Percentiles rank a stretch among this genome's conserved stretches.
Evolutionary conservation across 352 stramenopile genomes (phyloP).

Genomic region (Pythium rhizo-oryzae): DNA sequence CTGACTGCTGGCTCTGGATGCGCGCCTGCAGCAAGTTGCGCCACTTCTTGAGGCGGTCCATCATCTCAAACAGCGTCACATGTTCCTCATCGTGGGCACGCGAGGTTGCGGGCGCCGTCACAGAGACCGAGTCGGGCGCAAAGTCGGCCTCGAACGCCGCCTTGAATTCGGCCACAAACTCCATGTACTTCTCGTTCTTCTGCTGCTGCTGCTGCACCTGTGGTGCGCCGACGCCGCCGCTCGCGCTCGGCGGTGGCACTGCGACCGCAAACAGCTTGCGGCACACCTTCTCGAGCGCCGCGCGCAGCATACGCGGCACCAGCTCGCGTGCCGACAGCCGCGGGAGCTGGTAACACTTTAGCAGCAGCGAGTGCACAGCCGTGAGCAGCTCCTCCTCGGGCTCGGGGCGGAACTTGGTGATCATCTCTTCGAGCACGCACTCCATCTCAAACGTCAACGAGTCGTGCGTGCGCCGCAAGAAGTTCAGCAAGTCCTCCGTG

Average conservation of each 20-base stretch:
- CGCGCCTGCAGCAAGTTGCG: constrained; percentile 88
- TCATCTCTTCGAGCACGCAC: constrained; percentile 98
- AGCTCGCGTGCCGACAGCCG: constrained; percentile 75
- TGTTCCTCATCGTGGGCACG: constrained; percentile 31
- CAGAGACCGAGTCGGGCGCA: constrained; percentile 35
- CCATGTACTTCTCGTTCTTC: constrained; percentile 88
- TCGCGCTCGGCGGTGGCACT: constrained; percentile 5
- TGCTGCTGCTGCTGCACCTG: constrained; percentile 74
- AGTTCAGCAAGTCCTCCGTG: constrained; percentile 95
- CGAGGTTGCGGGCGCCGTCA: background rate
- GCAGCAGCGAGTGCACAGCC: constrained; percentile 94
- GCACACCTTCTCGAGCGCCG: constrained; percentile 91
- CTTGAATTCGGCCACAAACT: constrained; percentile 91
- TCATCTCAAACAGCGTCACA: constrained; percentile 81
- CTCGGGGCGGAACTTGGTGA: constrained; percentile 96
- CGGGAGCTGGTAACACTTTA: constrained; percentile 92
- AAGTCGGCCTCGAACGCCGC: constrained; percentile 87
- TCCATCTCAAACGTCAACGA: constrained; percentile 95
- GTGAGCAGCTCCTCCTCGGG: constrained; percentile 98
- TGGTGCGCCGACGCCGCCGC: constrained; percentile 2
- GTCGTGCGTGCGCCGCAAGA: constrained; percentile 90
- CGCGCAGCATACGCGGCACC: constrained; percentile 89
- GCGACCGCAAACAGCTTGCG: constrained; percentile 88
- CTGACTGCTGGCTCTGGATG: constrained; percentile 65
- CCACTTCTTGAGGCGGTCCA: constrained; percentile 91